A percentile compares a stretch with the other conserved stretches of the same genome.
Evolutionary conservation across 1,284 basidiomycete genomes (phyloP).

Genomic region (Pseudozyma tsukubaensis): DNA sequence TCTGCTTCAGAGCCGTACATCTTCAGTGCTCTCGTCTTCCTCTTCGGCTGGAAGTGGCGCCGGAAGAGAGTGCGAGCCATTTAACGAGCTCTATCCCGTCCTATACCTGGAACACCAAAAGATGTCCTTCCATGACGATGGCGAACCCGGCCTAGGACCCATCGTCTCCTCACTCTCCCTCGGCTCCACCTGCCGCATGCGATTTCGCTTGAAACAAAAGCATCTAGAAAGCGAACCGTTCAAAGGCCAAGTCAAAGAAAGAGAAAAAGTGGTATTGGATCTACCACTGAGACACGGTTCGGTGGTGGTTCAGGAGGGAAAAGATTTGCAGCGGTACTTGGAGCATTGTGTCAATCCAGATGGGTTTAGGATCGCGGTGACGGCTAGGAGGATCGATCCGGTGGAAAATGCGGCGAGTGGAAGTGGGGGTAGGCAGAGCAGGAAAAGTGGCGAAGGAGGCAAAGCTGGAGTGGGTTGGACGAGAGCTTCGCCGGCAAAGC

Average conservation of each 20-base stretch:
- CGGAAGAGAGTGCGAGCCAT: constrained; percentile 1
- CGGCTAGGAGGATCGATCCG: constrained; percentile 32
- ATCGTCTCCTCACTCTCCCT: constrained; percentile 51
- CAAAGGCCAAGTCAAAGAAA: neutral
- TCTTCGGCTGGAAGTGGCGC: no score
- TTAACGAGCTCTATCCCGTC: constrained; percentile 59
- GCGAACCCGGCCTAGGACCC: constrained; percentile 51
- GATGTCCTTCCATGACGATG: constrained; percentile 59
- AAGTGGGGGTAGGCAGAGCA: neutral
- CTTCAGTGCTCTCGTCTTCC: neutral
- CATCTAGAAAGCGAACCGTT: neutral
- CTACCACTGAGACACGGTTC: constrained; percentile 35
- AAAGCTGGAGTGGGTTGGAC: neutral
- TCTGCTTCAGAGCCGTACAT: constrained; percentile 21
- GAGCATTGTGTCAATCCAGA: constrained; percentile 37
- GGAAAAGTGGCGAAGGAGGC: neutral
- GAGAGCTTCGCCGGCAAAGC: neutral
- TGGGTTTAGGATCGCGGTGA: constrained; percentile 43
- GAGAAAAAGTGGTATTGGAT: constrained; percentile 22
- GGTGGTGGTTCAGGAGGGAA: constrained; percentile 41
- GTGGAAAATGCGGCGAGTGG: constrained; percentile 2
- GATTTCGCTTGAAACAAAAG: constrained; percentile 47
- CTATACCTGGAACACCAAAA: constrained; percentile 45
- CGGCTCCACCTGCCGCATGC: constrained; percentile 47
- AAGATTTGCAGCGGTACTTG: constrained; percentile 33